Evolutionary conservation across 306 rosid genomes (phyloP), one percentile per base, ranked within the genome.

Genomic region (Morella rubra): DNA sequence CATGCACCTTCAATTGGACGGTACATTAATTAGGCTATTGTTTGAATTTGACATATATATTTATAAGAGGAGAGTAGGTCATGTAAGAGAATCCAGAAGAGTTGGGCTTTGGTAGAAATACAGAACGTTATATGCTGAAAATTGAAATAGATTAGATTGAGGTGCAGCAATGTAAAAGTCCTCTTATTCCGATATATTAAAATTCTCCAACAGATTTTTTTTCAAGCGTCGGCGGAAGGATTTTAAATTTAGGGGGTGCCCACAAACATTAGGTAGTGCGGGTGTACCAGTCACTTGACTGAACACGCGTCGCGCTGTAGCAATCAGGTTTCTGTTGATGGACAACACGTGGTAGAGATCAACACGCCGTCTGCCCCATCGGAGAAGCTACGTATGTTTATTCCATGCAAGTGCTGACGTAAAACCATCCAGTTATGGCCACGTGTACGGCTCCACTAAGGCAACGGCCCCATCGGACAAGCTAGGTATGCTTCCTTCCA

Each of bases 191-290:
- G 1, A 27, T 1, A 2, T n/a, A 37, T 11, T 41, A 49, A n/a
- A 16, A 71, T 75, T 50, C 24, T 40, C 40, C 24, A 37, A 74
- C 16, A 24, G 5, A 14, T 18, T 64, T 14, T 20, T 74, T 9
- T n/a, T n/a, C 77, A 50, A n/a, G 22, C 73, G 91, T 87, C 87
- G 97, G 90, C 87, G 58, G 50, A 55, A 44, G 71, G 68, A 76
- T 75, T 71, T 45, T 1, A 1, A 74, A 73, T 71, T 45, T 3
- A 1, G 12, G 6, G 18, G 72, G 59, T 78, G 76, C 75, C 89
- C 86, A 65, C 32, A 37, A 0, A 24, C 18, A 19, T 13, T 72
- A 5, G 59, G 77, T 24, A 20, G 4, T 7, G 69, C 3, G 8
- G 54, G 69, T n/a, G 56, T n/a, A 83, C 83, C 59, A 78, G 53